Evolutionary conservation across 305 asterid species (phyloP).

Genomic region (Plantago coronopus): DNA sequence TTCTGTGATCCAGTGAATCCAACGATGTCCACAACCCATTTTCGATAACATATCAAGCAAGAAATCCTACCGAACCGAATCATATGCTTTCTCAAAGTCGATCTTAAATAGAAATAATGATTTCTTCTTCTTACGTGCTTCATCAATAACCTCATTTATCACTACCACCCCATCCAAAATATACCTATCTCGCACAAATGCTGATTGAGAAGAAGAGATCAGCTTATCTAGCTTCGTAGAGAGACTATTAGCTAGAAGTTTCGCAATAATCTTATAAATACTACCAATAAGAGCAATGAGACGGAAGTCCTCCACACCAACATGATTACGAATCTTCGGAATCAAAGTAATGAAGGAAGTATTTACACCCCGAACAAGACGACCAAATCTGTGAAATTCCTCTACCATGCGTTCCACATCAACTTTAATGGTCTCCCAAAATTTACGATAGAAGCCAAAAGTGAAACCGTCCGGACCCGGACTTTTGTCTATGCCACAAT

Average conservation of each 20-base stretch:
- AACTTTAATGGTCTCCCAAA: not conserved
- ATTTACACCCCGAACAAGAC: not conserved
- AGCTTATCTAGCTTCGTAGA: not conserved
- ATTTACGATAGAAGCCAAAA: not conserved
- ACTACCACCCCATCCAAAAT: not conserved
- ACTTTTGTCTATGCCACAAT: not conserved
- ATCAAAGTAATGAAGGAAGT: not conserved
- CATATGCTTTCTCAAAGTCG: not conserved
- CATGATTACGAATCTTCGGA: not conserved
- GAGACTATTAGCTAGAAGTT: not conserved
- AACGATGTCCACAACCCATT: not conserved
- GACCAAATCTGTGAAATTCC: not conserved
- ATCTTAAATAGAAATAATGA: not conserved
- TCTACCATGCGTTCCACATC: not conserved
- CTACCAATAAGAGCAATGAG: not conserved
- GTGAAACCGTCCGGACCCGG: not conserved
- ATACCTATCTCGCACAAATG: not conserved
- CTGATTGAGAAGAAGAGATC: not conserved
- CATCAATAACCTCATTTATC: not conserved
- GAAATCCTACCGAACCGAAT: no score
- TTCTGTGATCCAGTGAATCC: not conserved
- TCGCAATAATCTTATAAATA: not conserved
- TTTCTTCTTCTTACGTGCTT: not conserved
- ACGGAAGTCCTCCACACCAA: not conserved
- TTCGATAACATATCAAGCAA: not conserved